Percentiles rank a stretch among this genome's conserved stretches.
These are phyloP conservation scores for Lomentospora prolificans DNA, from an alignment of 2,329 filamentous ascomycete genomes.

Conservation along the genomic window DNA sequence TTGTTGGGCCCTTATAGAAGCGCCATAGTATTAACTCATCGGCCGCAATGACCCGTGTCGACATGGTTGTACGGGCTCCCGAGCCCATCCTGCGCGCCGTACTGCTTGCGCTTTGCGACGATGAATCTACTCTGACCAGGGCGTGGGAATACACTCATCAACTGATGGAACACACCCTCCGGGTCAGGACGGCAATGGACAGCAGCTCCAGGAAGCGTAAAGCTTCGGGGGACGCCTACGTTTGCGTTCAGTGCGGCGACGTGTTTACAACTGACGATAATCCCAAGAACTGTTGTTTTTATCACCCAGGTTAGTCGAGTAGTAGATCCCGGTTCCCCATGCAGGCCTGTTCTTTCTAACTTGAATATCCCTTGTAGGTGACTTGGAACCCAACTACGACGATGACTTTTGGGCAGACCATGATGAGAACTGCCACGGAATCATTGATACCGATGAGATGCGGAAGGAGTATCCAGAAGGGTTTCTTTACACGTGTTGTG, in stretches of 20 bases:
- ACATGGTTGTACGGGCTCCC: background rate
- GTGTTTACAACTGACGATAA: background rate
- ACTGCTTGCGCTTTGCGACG: background rate
- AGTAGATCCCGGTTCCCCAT: too few species aligned
- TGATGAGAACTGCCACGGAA: conserved; percentile 10
- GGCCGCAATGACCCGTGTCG: too few species aligned
- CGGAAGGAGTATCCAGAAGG: conserved; percentile 11
- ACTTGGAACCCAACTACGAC: conserved; percentile 12
- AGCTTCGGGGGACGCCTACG: background rate
- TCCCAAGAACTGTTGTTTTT: background rate
- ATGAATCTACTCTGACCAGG: background rate
- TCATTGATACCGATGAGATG: conserved; percentile 12
- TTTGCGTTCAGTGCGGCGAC: background rate
- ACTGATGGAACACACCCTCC: background rate
- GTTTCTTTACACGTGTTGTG: conserved; percentile 17
- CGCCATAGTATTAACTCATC: too few species aligned
- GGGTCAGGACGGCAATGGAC: background rate
- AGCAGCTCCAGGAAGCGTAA: background rate
- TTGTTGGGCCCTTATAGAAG: too few species aligned
- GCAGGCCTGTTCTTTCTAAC: background rate
- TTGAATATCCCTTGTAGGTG: conserved; percentile 9
- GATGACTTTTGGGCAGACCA: conserved; percentile 11
- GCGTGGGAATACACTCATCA: background rate
- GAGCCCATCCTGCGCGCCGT: background rate
- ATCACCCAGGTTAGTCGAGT: background rate